These are phyloP conservation scores for Cystoisospora suis DNA, from an alignment of 169 alveolate genomes.

Conservation along the genomic window DNA sequence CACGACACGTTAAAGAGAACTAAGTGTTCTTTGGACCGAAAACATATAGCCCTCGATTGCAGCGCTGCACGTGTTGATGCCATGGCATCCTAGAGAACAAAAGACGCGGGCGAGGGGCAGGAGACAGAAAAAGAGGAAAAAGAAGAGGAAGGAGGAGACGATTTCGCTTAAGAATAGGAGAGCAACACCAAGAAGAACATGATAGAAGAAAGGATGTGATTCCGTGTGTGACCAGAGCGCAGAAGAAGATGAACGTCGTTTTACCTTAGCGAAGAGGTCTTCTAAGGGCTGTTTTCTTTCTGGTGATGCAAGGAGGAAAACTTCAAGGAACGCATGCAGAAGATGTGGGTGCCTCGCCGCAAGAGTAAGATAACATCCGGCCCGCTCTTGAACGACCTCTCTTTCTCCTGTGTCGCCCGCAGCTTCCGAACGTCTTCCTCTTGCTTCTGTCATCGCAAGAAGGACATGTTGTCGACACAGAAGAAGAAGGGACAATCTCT, in stretches of 20 bases:
- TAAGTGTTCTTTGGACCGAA: too few species aligned
- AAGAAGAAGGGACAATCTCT: too few species aligned
- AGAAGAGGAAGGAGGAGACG: background rate
- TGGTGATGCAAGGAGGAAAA: background rate
- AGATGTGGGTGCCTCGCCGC: constrained; percentile 3
- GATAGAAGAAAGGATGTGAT: background rate
- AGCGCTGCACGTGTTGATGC: too few species aligned
- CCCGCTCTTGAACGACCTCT: background rate
- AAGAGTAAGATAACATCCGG: background rate
- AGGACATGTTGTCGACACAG: too few species aligned
- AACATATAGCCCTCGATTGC: too few species aligned
- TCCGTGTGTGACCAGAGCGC: background rate
- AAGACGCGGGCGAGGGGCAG: background rate
- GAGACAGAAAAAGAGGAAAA: background rate
- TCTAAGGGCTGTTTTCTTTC: background rate
- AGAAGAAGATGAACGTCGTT: too few species aligned
- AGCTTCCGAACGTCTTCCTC: too few species aligned
- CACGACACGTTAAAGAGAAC: too few species aligned
- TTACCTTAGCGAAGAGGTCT: constrained; percentile 1
- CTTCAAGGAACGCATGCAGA: constrained; percentile 9
- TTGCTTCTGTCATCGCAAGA: too few species aligned
- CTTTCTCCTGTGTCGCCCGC: background rate
- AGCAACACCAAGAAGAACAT: background rate
- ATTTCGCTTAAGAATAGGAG: background rate
- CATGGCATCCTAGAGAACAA: background rate